Percentiles rank a stretch among this genome's conserved stretches.
These are phyloP conservation scores for Lolium multiflorum DNA, from an alignment of 176 grass and related monocot genomes.

Conservation along the genomic window DNA sequence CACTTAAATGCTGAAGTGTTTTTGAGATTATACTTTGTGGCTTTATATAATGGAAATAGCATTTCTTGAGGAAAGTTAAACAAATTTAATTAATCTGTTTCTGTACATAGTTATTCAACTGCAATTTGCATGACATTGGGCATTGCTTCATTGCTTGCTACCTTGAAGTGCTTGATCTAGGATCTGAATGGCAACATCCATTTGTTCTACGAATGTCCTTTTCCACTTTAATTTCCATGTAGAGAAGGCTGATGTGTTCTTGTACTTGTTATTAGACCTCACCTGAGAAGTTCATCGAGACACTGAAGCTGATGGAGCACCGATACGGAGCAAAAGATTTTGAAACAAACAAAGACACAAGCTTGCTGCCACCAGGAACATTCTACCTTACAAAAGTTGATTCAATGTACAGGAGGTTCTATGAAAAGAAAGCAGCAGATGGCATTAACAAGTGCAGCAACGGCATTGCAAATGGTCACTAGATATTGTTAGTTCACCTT, in stretches of 20 bases:
- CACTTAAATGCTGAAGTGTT: neutral
- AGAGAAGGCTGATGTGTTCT: neutral
- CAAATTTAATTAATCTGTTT: neutral
- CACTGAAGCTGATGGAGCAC: constrained; percentile 83
- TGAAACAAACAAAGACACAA: constrained; percentile 66
- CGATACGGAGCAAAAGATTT: constrained; percentile 84
- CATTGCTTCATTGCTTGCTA: neutral
- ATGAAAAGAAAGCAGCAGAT: constrained; percentile 49
- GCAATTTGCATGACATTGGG: neutral
- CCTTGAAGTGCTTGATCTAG: neutral
- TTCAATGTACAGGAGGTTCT: constrained; percentile 81
- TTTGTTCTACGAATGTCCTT: neutral
- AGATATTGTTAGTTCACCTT: constrained; percentile 5
- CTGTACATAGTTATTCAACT: neutral
- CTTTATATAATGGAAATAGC: neutral
- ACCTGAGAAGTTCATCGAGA: constrained; percentile 74
- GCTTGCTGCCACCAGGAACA: constrained; percentile 68
- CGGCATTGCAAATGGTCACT: constrained; percentile 44
- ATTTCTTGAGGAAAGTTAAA: neutral
- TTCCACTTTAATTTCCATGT: neutral
- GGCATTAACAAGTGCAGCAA: constrained; percentile 33
- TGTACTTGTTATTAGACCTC: constrained; percentile 48
- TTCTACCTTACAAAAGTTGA: constrained; percentile 89
- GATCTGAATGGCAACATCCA: neutral
- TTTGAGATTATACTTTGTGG: neutral